These are phyloP conservation scores for Cucurbitaria berberidis DNA, from an alignment of 2,329 filamentous ascomycete species.

Conservation along the genomic window DNA sequence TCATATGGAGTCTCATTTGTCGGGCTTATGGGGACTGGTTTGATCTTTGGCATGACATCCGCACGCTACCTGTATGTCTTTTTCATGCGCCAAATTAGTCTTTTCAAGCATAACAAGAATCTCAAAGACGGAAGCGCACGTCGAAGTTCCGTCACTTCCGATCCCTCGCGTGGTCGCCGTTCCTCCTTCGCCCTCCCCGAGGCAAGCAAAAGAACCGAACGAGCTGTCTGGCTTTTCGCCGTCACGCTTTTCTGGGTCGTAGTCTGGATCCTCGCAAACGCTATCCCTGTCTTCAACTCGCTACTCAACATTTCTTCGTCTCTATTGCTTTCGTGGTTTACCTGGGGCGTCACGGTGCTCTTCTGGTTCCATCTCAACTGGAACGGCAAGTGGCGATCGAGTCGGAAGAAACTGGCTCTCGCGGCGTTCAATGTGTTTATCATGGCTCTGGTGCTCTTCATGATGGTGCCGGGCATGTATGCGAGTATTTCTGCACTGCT, in stretches of 20 bases:
- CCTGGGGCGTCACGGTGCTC: slow-evolving; percentile 36
- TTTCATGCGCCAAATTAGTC: slow-evolving; percentile 27
- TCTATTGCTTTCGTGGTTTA: slow-evolving; percentile 35
- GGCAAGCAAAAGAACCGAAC: slow-evolving; percentile 23
- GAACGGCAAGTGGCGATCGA: slow-evolving; percentile 31
- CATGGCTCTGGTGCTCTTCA: slow-evolving; percentile 27
- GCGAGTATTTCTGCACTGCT: slow-evolving; percentile 30
- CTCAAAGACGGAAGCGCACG: slow-evolving; percentile 4
- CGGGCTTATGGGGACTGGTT: slow-evolving; percentile 31
- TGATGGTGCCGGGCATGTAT: slow-evolving; percentile 37
- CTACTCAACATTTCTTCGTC: slow-evolving; percentile 35
- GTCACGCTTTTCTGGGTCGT: slow-evolving; percentile 35
- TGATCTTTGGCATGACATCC: slow-evolving; percentile 33
- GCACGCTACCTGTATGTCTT: slow-evolving; percentile 31
- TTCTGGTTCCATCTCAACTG: slow-evolving; percentile 40
- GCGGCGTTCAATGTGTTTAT: slow-evolving; percentile 31
- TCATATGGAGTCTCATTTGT: slow-evolving; percentile 30
- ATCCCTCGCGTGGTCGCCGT: slow-evolving; percentile 22
- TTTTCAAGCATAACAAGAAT: slow-evolving; percentile 19
- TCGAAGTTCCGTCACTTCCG: slow-evolving; percentile 8
- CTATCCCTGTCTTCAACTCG: slow-evolving; percentile 36
- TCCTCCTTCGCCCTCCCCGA: slow-evolving; percentile 18
- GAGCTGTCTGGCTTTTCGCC: slow-evolving; percentile 29
- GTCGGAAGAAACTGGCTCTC: slow-evolving; percentile 24
- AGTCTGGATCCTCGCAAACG: slow-evolving; percentile 37